Evolutionary conservation across 2,329 filamentous ascomycete species (phyloP).

Genomic region (Ilyonectria mors-panacis): DNA sequence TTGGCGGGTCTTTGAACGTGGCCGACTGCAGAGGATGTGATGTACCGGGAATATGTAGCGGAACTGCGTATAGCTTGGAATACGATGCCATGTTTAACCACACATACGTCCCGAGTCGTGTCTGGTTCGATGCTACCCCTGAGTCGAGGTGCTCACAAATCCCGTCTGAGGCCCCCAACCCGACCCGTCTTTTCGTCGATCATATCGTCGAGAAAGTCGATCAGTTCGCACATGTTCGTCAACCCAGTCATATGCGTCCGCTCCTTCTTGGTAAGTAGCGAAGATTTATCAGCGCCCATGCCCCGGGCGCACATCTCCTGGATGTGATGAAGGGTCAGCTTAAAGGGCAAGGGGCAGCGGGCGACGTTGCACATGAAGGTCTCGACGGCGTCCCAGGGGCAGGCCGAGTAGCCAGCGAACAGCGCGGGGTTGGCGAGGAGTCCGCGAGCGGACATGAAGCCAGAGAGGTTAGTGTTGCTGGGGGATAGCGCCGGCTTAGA

Average conservation of each 20-base stretch:
- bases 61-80: constrained; percentile 34
- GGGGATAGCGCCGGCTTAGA: constrained; percentile 44
- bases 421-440: constrained; percentile 78
- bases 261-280: constrained; percentile 71
- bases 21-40: constrained; percentile 24
- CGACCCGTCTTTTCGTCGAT: constrained; percentile 55
- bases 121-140: constrained; percentile 2
- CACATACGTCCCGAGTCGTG: neutral
- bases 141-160: constrained; percentile 47
- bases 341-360: constrained; percentile 72
- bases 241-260: constrained; percentile 64
- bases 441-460: constrained; percentile 80
- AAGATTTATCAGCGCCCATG: constrained; percentile 65
- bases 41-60: constrained; percentile 25
- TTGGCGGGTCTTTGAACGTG: constrained; percentile 70
- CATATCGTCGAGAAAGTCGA: constrained; percentile 73
- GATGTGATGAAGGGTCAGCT: constrained; percentile 76
- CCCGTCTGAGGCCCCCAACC: constrained; percentile 50
- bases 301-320: constrained; percentile 76
- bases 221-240: constrained; percentile 68
- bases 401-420: constrained; percentile 70
- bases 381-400: constrained; percentile 75
- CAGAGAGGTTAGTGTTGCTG: constrained; percentile 66
- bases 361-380: constrained; percentile 73
- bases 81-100: constrained; percentile 45